Conservation (phyloP, 108 stramenopile species). For the Phaeodactylum tricornutum region DNA sequence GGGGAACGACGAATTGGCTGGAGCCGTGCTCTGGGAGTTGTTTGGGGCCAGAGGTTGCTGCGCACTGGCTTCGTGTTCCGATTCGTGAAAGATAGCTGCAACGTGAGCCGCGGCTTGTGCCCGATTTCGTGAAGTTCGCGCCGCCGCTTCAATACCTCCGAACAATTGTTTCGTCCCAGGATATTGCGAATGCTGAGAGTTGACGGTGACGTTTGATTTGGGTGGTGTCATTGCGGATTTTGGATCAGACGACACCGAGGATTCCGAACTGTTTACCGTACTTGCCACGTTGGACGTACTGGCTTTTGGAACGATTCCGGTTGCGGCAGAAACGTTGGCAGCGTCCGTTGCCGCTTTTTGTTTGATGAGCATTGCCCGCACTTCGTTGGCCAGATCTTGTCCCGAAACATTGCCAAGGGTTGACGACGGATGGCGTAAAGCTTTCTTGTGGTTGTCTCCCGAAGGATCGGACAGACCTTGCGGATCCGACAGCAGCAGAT, state of each 20-base stretch:
- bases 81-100: constrained; percentile 2
- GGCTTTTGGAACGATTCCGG: no score
- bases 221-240: no score
- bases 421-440: constrained; percentile 10
- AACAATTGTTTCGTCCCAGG: constrained; percentile 14
- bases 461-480: neutral
- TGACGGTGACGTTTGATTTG: no score
- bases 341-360: constrained; percentile 21
- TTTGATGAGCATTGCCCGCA: constrained; percentile 40
- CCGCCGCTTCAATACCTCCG: constrained; percentile 52
- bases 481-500: neutral
- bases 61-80: neutral
- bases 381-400: constrained; percentile 42
- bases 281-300: no score
- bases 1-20: neutral
- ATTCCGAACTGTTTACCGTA: no score
- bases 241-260: no score
- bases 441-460: neutral
- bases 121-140: constrained; percentile 30
- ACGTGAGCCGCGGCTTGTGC: constrained; percentile 13
- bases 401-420: constrained; percentile 54
- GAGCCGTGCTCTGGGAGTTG: no score
- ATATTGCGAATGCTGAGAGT: no score
- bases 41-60: neutral
- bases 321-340: no score